These are phyloP conservation scores for Candida sp. DNA, from an alignment of 1,139 yeast species.

Conservation along the genomic window DNA sequence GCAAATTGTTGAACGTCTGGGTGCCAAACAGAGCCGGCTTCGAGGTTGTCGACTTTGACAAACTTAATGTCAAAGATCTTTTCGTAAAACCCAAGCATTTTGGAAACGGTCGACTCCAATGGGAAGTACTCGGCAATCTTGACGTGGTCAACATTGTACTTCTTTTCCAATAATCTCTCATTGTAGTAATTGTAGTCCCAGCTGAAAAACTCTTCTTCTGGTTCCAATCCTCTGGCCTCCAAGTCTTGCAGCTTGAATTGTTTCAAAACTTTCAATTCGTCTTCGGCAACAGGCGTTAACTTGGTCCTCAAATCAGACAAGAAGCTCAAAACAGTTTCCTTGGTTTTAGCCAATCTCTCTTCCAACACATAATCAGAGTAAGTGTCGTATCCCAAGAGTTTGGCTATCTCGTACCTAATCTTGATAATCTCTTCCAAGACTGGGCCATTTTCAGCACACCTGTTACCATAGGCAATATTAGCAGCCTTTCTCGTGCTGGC, in stretches of 20 bases:
- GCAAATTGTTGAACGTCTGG: slow-evolving; percentile 76
- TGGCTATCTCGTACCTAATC: slow-evolving; percentile 65
- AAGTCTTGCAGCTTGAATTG: slow-evolving; percentile 59
- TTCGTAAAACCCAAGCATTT: slow-evolving; percentile 76
- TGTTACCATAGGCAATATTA: slow-evolving; percentile 67
- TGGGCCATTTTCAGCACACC: slow-evolving; percentile 64
- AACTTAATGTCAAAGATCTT: slow-evolving; percentile 70
- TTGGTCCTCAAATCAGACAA: slow-evolving; percentile 63
- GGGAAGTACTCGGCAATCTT: slow-evolving; percentile 83
- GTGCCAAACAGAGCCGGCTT: slow-evolving; percentile 59
- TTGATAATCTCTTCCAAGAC: slow-evolving; percentile 62
- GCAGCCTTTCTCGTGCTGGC: slow-evolving; percentile 71
- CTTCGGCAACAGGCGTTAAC: slow-evolving; percentile 59
- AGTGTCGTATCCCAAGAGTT: slow-evolving; percentile 64
- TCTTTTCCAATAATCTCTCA: slow-evolving; percentile 64
- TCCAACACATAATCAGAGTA: slow-evolving; percentile 75
- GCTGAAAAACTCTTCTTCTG: slow-evolving; percentile 53
- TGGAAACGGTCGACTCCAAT: slow-evolving; percentile 62
- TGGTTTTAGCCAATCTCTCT: slow-evolving; percentile 78
- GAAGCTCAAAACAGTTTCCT: slow-evolving; percentile 61
- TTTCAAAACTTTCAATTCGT: slow-evolving; percentile 55
- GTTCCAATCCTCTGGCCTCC: slow-evolving; percentile 40
- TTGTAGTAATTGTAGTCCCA: slow-evolving; percentile 80
- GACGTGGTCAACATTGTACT: slow-evolving; percentile 73
- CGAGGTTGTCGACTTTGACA: slow-evolving; percentile 47